Percentiles rank a stretch among this genome's conserved stretches.
phyloP scores from a whole-genome alignment of 352 stramenopile species.

The Albugo laibachii region DNA sequence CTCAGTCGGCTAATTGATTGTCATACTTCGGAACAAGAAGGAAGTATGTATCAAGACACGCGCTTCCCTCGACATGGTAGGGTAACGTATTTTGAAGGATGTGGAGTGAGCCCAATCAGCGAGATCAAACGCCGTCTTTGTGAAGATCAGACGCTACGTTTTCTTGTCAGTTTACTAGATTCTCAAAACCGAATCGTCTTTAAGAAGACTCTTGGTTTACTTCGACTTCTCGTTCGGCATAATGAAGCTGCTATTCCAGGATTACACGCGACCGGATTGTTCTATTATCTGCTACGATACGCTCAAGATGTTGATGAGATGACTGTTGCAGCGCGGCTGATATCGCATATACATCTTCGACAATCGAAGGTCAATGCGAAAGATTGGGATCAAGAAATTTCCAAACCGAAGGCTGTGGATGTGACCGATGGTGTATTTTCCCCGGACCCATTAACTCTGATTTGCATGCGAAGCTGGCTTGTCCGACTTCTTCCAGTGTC shows the following conservation, averaged over 20 bases:
- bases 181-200: slow-evolving; percentile 72
- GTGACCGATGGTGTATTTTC: slow-evolving; percentile 71
- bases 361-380: slow-evolving; percentile 43
- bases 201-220: slow-evolving; percentile 63
- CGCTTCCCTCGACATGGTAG: slow-evolving; percentile 61
- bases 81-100: slow-evolving; percentile 66
- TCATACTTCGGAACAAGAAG: slow-evolving; percentile 65
- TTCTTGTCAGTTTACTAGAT: slow-evolving; percentile 59
- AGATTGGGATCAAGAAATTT: slow-evolving; percentile 3
- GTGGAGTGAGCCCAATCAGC: slow-evolving; percentile 51
- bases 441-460: slow-evolving; percentile 57
- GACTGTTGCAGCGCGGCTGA: slow-evolving; percentile 49
- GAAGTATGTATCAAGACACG: slow-evolving; percentile 52
- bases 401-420: slow-evolving; percentile 22
- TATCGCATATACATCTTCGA: slow-evolving; percentile 65
- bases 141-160: slow-evolving; percentile 54
- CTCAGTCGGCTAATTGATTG: slow-evolving; percentile 67
- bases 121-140: slow-evolving; percentile 53
- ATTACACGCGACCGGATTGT: slow-evolving; percentile 64
- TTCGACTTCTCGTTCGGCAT: slow-evolving; percentile 62
- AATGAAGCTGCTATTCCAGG: slow-evolving; percentile 71
- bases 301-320: slow-evolving; percentile 68
- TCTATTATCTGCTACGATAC: slow-evolving; percentile 74
- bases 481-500: slow-evolving; percentile 63
- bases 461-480: slow-evolving; percentile 71